phyloP scores from a whole-genome alignment of 768 basidiomycete genomes.

The Boletus vermiculosoides region DNA sequence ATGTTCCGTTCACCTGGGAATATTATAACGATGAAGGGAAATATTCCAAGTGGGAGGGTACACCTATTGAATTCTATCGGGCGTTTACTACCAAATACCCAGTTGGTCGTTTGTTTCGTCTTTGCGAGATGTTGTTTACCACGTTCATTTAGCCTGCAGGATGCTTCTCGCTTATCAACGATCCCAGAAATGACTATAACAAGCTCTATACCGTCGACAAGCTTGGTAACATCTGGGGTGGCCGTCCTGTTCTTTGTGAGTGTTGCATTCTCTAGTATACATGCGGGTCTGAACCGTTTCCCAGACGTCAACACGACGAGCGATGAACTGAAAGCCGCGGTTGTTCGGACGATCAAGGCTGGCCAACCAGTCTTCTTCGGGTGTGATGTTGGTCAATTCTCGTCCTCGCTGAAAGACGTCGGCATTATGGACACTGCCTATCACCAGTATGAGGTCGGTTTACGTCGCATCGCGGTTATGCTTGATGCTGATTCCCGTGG shows the following conservation, averaged over 20 bases:
- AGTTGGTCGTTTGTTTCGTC: constrained; percentile 36
- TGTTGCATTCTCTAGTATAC: background rate
- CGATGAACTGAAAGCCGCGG: constrained; percentile 74
- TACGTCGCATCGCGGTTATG: background rate
- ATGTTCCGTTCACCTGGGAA: constrained; percentile 79
- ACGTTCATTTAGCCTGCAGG: constrained; percentile 51
- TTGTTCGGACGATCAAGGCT: constrained; percentile 84
- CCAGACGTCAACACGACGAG: constrained; percentile 88
- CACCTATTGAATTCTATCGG: constrained; percentile 77
- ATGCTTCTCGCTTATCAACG: constrained; percentile 91
- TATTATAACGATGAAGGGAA: constrained; percentile 83
- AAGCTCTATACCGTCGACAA: constrained; percentile 90
- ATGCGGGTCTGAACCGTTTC: background rate
- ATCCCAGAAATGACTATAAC: constrained; percentile 82
- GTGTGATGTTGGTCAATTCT: constrained; percentile 91
- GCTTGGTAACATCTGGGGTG: constrained; percentile 91
- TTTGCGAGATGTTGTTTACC: constrained; percentile 1
- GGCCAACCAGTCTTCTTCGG: constrained; percentile 94
- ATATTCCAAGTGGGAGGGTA: constrained; percentile 72
- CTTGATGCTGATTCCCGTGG: constrained; percentile 4
- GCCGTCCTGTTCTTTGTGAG: constrained; percentile 79
- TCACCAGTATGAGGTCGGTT: constrained; percentile 72
- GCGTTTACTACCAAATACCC: constrained; percentile 56
- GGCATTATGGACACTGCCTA: constrained; percentile 89
- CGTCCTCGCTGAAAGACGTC: constrained; percentile 47